These are phyloP conservation scores for Kurtzmaniella cleridarum DNA, from an alignment of 805 yeast species.

Conservation along the genomic window DNA sequence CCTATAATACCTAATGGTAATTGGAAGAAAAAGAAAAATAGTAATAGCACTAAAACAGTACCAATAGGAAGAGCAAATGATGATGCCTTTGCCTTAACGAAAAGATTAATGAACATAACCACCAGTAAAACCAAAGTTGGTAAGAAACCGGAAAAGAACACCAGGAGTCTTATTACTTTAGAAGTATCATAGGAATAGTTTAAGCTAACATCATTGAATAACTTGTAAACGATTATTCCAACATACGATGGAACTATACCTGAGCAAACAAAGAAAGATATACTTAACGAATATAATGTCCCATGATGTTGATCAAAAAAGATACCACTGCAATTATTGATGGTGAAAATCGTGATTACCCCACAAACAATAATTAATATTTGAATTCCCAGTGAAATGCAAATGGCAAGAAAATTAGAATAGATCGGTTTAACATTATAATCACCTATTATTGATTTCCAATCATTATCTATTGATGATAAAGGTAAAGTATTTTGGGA, in stretches of 20 bases:
- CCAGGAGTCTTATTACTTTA: slow-evolving; percentile 14
- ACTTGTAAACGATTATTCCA: slow-evolving; percentile 58
- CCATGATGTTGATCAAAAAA: slow-evolving; percentile 65
- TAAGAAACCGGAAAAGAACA: slow-evolving; percentile 32
- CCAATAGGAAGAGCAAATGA: slow-evolving; percentile 77
- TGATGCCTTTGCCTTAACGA: slow-evolving; percentile 73
- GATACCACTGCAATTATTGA: slow-evolving; percentile 30
- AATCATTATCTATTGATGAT: slow-evolving; percentile 21
- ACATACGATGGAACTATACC: slow-evolving; percentile 72
- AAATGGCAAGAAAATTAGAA: slow-evolving; percentile 45
- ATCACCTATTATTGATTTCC: slow-evolving; percentile 53
- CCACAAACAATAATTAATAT: slow-evolving; percentile 60
- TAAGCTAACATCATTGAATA: slow-evolving; percentile 41
- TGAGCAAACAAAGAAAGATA: slow-evolving; percentile 57
- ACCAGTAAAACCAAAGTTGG: slow-evolving; percentile 46
- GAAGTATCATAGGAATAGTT: slow-evolving; percentile 14
- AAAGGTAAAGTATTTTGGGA: background rate
- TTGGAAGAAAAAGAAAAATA: slow-evolving; percentile 58
- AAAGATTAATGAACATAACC: slow-evolving; percentile 53
- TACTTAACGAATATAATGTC: slow-evolving; percentile 56
- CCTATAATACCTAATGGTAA: slow-evolving; percentile 74
- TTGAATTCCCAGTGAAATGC: slow-evolving; percentile 74
- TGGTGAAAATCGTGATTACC: slow-evolving; percentile 48
- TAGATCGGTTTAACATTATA: slow-evolving; percentile 49
- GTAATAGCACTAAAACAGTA: slow-evolving; percentile 56